phyloP scores from a whole-genome alignment of 2,329 filamentous ascomycete species.

The Sclerotiophoma versabilis region DNA sequence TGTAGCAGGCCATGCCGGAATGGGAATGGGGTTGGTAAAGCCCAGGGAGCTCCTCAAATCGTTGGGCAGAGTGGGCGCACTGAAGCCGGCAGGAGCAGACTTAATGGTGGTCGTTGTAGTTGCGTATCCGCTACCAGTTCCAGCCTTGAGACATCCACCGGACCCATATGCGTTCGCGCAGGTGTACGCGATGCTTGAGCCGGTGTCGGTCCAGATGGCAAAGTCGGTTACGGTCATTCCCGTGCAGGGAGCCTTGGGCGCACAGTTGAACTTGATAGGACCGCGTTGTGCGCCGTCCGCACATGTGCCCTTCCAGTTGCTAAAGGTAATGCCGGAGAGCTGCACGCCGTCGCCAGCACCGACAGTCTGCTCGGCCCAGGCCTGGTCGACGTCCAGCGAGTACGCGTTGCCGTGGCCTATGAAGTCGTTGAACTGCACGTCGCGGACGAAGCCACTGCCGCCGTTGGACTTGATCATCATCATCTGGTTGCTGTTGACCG shows the following conservation, averaged over 20 bases:
- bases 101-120: no score
- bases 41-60: no score
- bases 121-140: no score
- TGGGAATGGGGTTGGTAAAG: no score
- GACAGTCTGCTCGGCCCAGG: conserved; percentile 57
- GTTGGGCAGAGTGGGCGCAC: no score
- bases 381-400: conserved; percentile 62
- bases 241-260: conserved; percentile 60
- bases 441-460: conserved; percentile 60
- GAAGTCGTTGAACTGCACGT: conserved; percentile 64
- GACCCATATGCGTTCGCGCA: no score
- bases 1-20: no score
- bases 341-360: conserved; percentile 59
- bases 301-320: conserved; percentile 64
- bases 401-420: conserved; percentile 67
- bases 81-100: no score
- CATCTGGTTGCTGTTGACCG: conserved; percentile 67
- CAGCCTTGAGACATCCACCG: no score
- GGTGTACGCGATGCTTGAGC: no score
- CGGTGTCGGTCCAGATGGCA: conserved; percentile 60
- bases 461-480: conserved; percentile 69
- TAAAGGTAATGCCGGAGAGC: conserved; percentile 61
- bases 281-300: conserved; percentile 59
- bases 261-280: conserved; percentile 62
- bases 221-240: conserved; percentile 61